Evolutionary conservation across 2,329 filamentous ascomycete genomes (phyloP), one percentile per base, ranked within the genome.

Genomic region (Ceratocystis harringtonii): DNA sequence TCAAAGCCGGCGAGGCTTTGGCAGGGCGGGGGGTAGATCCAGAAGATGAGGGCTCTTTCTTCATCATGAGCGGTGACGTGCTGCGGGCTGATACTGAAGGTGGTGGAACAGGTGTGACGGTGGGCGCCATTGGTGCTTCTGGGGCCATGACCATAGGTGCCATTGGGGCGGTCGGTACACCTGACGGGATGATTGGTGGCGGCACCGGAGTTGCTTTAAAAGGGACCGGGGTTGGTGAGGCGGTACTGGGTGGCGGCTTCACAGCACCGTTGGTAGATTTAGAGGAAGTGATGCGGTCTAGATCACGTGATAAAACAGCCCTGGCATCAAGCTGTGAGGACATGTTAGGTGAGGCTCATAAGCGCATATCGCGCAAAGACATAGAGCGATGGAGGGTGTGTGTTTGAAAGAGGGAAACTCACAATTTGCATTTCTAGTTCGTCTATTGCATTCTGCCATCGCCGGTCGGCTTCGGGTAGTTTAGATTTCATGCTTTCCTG

Each of bases 361-460:
- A 32, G 22, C 32, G 22, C 41, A 48, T 28, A 2, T 25, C 28
- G 17, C 3, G 1, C 43, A 17, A 44, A 28, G 3, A 44, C 30
- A 62, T 5, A n/a, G 10, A 22, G 44, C 2, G 17, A 7, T 19
- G 30, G 17, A 45, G 25, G 10, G 45, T 4, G 25, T 58, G 22
- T 10, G 28, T 22, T 30, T 25, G n/a, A 41, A 41, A n/a, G 52
- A 30, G 10, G 17, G 30, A 30, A 32, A 65, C 78, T 72, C 74
- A 84, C 82, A 70, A 85, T 82, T 30, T 84, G 81, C 66, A 72
- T 73, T 70, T 85, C 83, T 4, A 85, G 70, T 5, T 82, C 79
- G 68, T 84, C 80, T 1, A 86, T 73, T 6, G 80, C 79, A 65
- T 73, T 73, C 67, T 85, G 81, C 70, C 81, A 83, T 5, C 72